Percentiles rank a stretch among this genome's conserved stretches.
Evolutionary conservation across 345 rosid species (phyloP).

Genomic region (Bruguiera parviflora): DNA sequence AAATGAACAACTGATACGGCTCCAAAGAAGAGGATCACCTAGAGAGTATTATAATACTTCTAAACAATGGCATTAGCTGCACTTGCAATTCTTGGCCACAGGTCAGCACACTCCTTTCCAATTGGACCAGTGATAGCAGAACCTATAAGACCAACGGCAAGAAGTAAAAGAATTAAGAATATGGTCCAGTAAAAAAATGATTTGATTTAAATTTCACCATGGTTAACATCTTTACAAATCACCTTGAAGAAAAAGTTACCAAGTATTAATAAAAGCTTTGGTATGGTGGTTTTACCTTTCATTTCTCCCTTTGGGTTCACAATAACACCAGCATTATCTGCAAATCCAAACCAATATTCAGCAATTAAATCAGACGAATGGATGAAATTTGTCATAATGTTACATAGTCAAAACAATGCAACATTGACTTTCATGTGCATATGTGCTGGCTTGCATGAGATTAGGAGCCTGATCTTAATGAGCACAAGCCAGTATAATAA

Average conservation of each 20-base stretch:
- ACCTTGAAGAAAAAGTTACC: not conserved
- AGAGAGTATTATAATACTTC: not conserved
- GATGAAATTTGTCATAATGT: not conserved
- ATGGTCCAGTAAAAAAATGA: not conserved
- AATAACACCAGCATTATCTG: constrained; percentile 96
- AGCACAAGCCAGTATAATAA: too few relatives aligned
- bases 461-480: too few relatives aligned
- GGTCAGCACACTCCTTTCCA: constrained; percentile 91
- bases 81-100: constrained; percentile 96
- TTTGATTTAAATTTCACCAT: not conserved
- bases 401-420: not conserved
- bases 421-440: not conserved
- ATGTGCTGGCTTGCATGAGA: too few relatives aligned
- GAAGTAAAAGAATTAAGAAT: not conserved
- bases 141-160: constrained; percentile 34
- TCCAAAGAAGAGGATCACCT: not conserved
- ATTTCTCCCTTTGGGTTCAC: constrained; percentile 94
- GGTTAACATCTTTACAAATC: too few relatives aligned
- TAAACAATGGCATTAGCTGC: constrained; percentile 52
- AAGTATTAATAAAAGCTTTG: too few relatives aligned
- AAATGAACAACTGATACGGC: not conserved
- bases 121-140: constrained; percentile 93
- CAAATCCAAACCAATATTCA: not conserved
- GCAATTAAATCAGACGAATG: not conserved
- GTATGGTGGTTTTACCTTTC: constrained; percentile 51